Evolutionary conservation across 106 monocot species (phyloP), one percentile per base, ranked within the genome.

Genomic region (Posidonia australis): DNA sequence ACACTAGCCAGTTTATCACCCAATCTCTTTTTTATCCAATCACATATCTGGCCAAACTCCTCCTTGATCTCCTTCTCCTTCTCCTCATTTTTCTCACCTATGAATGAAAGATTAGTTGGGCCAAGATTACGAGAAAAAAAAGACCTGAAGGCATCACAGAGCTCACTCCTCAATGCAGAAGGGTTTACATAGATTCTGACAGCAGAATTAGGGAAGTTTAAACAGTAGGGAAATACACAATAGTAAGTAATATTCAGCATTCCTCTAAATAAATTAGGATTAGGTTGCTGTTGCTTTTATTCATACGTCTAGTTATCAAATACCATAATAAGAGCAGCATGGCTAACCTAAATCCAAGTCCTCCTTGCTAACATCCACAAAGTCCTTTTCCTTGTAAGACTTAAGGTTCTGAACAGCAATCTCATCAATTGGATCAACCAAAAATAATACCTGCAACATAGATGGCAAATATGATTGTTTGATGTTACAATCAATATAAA

Each of bases 291-390:
- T n/a, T n/a, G n/a, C n/a, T n/a, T n/a, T n/a, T n/a, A n/a, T n/a
- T n/a, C n/a, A n/a, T n/a, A n/a, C n/a, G n/a, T n/a, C n/a, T n/a
- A n/a, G n/a, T n/a, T n/a, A n/a, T n/a, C 7, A 36, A 7, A 36
- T 36, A 36, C 36, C 36, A 36, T 36, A 7, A 2, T 36, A 26
- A 55, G 21, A 9, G 9, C 4, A 23, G 18, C 5, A 55, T 55
- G 7, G 30, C 81, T 68, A 43, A 99, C 98, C 98, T 28, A 99
- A 66, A 73, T 99, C 98, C 32, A 99, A 68, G 45, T 88, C 98
- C 59, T 99, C 98, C 69, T 99, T 99, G 91, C 91, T 99, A 70
- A 99, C 91, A 69, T 99, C 98, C 23, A 91, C 88, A 77, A 99
- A 99, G 7, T 88, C 81, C 71, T 99, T 99, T 26, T 98, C 96